Evolutionary conservation across 2,329 filamentous ascomycete genomes (phyloP).

Genomic region (Fonsecaea multimorphosa): DNA sequence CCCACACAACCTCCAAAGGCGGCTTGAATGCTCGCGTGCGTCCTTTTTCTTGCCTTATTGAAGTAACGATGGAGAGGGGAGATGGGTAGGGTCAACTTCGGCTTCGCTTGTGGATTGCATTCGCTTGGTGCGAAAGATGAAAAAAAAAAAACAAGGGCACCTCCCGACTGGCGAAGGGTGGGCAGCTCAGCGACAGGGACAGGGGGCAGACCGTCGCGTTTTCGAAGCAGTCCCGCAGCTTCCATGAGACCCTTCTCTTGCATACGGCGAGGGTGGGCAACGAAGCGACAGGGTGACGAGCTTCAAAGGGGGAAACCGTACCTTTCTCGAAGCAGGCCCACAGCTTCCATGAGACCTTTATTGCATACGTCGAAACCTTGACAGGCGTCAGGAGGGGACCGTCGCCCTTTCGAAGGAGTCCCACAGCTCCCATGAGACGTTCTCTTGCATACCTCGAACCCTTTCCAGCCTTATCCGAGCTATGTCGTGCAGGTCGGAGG

Average conservation of each 20-base stretch:
- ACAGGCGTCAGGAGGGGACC: not conserved
- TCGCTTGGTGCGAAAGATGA: not conserved
- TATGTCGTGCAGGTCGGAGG: not conserved
- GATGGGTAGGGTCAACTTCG: not conserved
- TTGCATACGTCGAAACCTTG: slow-evolving; percentile 8
- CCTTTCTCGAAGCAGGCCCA: slow-evolving; percentile 6
- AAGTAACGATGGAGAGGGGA: not conserved
- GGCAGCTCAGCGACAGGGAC: not conserved
- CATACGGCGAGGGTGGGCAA: not conserved
- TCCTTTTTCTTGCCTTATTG: not conserved
- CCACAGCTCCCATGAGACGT: slow-evolving; percentile 19
- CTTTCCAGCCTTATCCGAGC: not conserved
- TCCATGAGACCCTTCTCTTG: slow-evolving; percentile 17
- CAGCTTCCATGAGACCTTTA: slow-evolving; percentile 19
- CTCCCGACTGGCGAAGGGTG: not conserved
- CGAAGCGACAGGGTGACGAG: not conserved
- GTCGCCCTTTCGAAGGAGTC: slow-evolving; percentile 8
- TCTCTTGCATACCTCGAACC: slow-evolving; percentile 12
- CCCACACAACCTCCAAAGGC: not conserved
- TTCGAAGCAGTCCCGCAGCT: slow-evolving; percentile 16
- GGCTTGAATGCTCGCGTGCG: not conserved
- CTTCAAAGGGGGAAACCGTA: not conserved
- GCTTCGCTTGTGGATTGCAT: not conserved
- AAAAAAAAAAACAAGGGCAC: not conserved
- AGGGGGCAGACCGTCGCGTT: not conserved